Conservation (phyloP, 2,329 filamentous ascomycete species). For the Ophiostoma montium region DNA sequence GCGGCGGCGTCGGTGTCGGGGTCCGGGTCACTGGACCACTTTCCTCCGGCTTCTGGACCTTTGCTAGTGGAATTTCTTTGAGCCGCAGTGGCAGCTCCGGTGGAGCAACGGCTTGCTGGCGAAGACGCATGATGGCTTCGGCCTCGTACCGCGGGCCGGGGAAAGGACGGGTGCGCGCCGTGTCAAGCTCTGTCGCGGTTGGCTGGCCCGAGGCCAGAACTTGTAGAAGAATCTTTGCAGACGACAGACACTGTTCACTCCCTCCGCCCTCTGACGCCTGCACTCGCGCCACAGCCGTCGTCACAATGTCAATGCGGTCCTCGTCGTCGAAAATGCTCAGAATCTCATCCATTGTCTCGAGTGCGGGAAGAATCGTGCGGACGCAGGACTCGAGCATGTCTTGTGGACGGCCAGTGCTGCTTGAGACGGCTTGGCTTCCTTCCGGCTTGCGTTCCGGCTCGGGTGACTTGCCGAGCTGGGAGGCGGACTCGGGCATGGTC, state of each 20-base stretch:
- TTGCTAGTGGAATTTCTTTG: not conserved
- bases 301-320: not conserved
- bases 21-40: too few species aligned
- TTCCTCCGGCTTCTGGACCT: not conserved
- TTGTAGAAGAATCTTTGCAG: not conserved
- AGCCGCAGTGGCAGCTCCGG: not conserved
- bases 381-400: not conserved
- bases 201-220: not conserved
- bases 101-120: not conserved
- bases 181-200: not conserved
- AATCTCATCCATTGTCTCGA: conserved; percentile 1
- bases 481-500: not conserved
- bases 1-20: too few species aligned
- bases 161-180: not conserved
- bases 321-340: not conserved
- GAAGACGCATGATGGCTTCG: not conserved
- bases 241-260: too few species aligned
- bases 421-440: not conserved
- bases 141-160: not conserved
- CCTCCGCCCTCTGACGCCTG: not conserved
- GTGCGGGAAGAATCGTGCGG: conserved; percentile 1
- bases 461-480: too few species aligned
- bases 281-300: not conserved
- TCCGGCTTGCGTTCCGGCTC: not conserved
- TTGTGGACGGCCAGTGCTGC: not conserved